Base-by-base conservation (phyloP, 2,329 filamentous ascomycete genomes). In the Penicillium thymicola region DNA sequence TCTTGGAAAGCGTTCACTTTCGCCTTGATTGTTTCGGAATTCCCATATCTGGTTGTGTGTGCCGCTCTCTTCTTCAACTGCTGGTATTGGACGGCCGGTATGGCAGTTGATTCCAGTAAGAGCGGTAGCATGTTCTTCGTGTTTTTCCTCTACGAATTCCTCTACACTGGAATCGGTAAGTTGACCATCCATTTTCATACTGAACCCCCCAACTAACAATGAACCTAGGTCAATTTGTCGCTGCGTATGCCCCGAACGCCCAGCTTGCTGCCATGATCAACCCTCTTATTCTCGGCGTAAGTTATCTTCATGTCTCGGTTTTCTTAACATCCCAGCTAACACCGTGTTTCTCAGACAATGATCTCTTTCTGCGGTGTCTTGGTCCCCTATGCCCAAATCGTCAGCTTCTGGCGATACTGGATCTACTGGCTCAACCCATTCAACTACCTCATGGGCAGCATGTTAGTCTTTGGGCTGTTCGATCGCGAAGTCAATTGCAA, bases 1-100 rank as follows among this genome's bases (percentile, higher is more conserved):
- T 85, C 85, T 27, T 90, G 88, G 85, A 74, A 85, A n/a, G 86
- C 88, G 0, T 91, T 91, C 67, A 83, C 82, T 55, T 87, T 86
- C 0, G 87, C 86, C 0, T 83, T 88, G 57, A 79, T 90, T 5
- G 75, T 90, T 2, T 83, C 82, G 4, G 89, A 92, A 67, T 82
- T 92, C 18, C 88, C 89, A 0, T 82, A 83, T 44, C 83, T 87
- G 0, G 79, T 89, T 60, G 66, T 89, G 23, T 81, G 81, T 5
- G 82, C 80, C 0, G 76, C 87, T 0, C 70, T 91, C 4, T 91
- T 90, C 76, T 92, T 82, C 78, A 75, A 84, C 0, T 77, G 89
- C 1, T 92, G 87, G 87, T 92, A 92, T 74, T 92, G 82, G 70
- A 82, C 88, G 0, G 82, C 84, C 0, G 89, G 89, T 0, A 76